Conservation (phyloP, 148 eudicot species). For the Simmondsia chinensis region DNA sequence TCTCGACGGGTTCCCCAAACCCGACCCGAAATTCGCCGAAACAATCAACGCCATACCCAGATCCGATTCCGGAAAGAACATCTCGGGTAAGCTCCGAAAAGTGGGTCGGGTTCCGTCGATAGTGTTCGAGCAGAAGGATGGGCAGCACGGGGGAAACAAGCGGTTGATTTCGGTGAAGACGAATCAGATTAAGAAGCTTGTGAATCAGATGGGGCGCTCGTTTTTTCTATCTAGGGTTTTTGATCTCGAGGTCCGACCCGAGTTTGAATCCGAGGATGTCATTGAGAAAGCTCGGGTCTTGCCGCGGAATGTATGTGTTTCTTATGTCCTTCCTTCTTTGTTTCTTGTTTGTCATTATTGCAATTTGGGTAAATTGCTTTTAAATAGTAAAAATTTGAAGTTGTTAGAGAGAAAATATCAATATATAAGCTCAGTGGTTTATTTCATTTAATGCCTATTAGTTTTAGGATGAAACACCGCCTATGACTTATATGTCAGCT, state of each 20-base stretch:
- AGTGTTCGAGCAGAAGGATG: slow-evolving; percentile 85
- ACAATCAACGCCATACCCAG: slow-evolving; percentile 62
- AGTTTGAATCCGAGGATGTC: slow-evolving; percentile 39
- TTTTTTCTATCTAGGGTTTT: slow-evolving; percentile 64
- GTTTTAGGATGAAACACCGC: too few species aligned
- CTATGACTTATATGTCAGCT: too few species aligned
- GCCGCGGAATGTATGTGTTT: slow-evolving; percentile 46
- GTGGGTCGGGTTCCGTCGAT: slow-evolving; percentile 75
- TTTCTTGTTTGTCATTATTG: not conserved
- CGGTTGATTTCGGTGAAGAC: slow-evolving; percentile 63
- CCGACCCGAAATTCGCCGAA: slow-evolving; percentile 64
- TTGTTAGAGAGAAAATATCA: too few species aligned
- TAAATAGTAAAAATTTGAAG: too few species aligned
- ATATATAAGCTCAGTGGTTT: too few species aligned
- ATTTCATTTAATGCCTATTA: too few species aligned
- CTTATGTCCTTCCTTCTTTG: not conserved
- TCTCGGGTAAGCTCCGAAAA: slow-evolving; percentile 50
- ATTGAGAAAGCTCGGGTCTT: slow-evolving; percentile 71
- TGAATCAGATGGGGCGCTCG: slow-evolving; percentile 41
- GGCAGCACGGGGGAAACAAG: slow-evolving; percentile 89
- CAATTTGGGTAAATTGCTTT: not conserved
- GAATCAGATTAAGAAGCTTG: slow-evolving; percentile 84
- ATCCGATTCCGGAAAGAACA: slow-evolving; percentile 43
- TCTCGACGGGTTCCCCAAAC: slow-evolving; percentile 51
- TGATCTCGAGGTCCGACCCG: slow-evolving; percentile 54